phyloP scores from a whole-genome alignment of 163 green algal genomes.

The Chloroidium sp. region DNA sequence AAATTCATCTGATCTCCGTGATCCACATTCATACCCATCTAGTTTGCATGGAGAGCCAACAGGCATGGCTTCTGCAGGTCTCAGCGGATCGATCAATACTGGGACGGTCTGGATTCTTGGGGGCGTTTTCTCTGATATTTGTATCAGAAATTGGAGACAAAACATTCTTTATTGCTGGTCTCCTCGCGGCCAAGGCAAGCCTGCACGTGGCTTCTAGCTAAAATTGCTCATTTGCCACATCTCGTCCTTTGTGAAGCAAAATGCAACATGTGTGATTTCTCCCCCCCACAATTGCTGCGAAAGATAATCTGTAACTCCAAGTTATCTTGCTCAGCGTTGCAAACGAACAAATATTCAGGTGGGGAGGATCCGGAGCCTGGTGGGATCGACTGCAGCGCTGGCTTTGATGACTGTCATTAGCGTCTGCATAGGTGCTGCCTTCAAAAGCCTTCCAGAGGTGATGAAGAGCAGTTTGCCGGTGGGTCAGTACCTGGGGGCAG shows the following conservation, averaged over 20 bases:
- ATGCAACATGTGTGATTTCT: too few species aligned
- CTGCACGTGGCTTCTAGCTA: too few species aligned
- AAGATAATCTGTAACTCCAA: too few species aligned
- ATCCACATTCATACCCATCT: too few species aligned
- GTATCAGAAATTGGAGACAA: constrained; percentile 87
- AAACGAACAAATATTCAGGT: constrained; percentile 15
- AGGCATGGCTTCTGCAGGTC: constrained; percentile 25
- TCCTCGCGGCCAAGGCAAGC: not conserved
- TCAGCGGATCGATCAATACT: constrained; percentile 36
- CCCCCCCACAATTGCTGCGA: too few species aligned
- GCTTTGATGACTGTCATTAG: constrained; percentile 82
- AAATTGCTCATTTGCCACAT: too few species aligned
- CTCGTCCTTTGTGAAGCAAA: too few species aligned
- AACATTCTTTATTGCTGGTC: constrained; percentile 74
- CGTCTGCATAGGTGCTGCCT: constrained; percentile 75
- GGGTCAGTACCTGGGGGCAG: constrained; percentile 67
- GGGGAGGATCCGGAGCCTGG: constrained; percentile 50
- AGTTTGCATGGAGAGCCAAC: too few species aligned
- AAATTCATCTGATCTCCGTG: too few species aligned
- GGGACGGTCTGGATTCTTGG: constrained; percentile 61
- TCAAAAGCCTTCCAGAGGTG: constrained; percentile 65
- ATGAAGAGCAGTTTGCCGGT: constrained; percentile 66
- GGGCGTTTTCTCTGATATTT: constrained; percentile 82
- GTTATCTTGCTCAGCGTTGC: too few species aligned
- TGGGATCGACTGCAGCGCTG: constrained; percentile 50